These are phyloP conservation scores for Chondrus crispus DNA, from an alignment of 23 red algal genomes.

Conservation along the genomic window DNA sequence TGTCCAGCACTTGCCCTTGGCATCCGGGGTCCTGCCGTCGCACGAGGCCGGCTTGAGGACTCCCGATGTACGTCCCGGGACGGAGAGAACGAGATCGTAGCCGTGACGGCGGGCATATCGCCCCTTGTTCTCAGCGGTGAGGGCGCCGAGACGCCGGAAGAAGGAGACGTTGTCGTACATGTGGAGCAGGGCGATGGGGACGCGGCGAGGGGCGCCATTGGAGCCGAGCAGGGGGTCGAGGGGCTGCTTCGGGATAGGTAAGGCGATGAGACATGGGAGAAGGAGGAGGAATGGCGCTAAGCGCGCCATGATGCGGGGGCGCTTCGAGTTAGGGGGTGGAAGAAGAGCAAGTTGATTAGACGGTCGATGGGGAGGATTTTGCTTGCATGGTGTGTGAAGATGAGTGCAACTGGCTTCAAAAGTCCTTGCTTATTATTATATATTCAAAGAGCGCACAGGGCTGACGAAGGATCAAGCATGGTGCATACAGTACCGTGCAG, in stretches of 20 bases:
- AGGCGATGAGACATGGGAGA: background rate
- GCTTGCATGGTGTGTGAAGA: no score
- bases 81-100: slow-evolving; percentile 64
- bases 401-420: no score
- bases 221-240: background rate
- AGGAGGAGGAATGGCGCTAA: background rate
- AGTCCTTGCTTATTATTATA: no score
- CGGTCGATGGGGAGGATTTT: no score
- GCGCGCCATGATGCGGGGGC: background rate
- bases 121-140: slow-evolving; percentile 66
- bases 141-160: slow-evolving; percentile 60
- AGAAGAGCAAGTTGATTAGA: background rate
- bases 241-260: background rate
- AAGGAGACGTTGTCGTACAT: slow-evolving; percentile 78
- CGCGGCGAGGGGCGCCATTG: background rate
- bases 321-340: background rate
- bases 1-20: slow-evolving; percentile 25
- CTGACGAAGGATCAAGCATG: no score
- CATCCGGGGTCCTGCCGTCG: slow-evolving; percentile 8
- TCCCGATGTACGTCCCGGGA: slow-evolving; percentile 43
- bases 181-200: slow-evolving; percentile 61
- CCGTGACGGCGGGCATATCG: slow-evolving; percentile 73
- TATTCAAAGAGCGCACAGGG: no score
- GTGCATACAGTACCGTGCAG: no score
- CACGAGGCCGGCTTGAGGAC: slow-evolving; percentile 51